phyloP scores from a whole-genome alignment of 2,329 filamentous ascomycete genomes.

The Zymoseptoria brevis region DNA sequence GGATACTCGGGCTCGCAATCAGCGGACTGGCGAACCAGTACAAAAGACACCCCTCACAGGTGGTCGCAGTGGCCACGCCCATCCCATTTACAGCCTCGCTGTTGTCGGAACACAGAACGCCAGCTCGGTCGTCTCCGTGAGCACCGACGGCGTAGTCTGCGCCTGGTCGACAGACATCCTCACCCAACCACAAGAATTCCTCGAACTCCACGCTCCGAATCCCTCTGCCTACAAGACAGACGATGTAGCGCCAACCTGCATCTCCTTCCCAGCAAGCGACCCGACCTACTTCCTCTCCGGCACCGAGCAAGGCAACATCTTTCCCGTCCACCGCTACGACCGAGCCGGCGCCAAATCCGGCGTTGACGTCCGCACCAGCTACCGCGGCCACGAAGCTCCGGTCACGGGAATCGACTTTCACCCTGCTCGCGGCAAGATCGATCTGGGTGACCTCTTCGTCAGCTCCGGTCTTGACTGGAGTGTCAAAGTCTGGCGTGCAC shows the following conservation, averaged over 20 bases:
- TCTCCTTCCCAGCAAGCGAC: conserved; percentile 89
- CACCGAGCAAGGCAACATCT: conserved; percentile 93
- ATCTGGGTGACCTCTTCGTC: conserved; percentile 87
- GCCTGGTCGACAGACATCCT: conserved; percentile 98
- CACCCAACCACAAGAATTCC: conserved; percentile 86
- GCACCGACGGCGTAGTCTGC: conserved; percentile 92
- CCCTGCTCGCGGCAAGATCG: conserved; percentile 81
- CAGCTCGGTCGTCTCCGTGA: conserved; percentile 96
- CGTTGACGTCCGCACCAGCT: conserved; percentile 79
- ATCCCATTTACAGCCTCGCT: conserved; percentile 90
- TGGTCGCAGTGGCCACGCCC: conserved; percentile 70
- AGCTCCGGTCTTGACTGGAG: conserved; percentile 95
- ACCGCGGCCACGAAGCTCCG: conserved; percentile 83
- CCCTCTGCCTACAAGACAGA: conserved; percentile 65
- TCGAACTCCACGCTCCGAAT: conserved; percentile 80
- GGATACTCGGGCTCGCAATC: conserved; percentile 76
- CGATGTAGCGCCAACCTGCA: conserved; percentile 87
- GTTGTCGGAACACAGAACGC: conserved; percentile 98
- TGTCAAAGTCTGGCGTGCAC: conserved; percentile 92
- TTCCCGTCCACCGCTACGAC: conserved; percentile 94
- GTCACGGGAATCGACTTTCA: conserved; percentile 97
- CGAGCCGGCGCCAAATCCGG: conserved; percentile 94
- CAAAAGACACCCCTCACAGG: conserved; percentile 95
- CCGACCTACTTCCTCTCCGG: conserved; percentile 97
- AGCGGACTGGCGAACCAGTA: conserved; percentile 62